Base-by-base conservation (phyloP, 179 eudicot species). In the Silene coronaria region DNA sequence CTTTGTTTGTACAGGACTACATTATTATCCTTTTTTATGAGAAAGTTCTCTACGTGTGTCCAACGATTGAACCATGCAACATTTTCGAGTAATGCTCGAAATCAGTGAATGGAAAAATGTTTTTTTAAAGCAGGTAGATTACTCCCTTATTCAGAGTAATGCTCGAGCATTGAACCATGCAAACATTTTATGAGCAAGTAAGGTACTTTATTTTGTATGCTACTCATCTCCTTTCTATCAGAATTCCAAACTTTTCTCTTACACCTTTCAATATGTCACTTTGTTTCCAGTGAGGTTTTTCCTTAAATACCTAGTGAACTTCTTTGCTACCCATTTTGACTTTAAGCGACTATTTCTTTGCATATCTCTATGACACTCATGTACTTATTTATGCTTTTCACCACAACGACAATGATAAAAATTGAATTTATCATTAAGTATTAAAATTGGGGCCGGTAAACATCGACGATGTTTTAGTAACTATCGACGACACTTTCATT, bases 121-220 rank as follows among this genome's bases (percentile, higher is more conserved):
- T 34, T 32, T 32, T 16, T 66, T 2, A 66, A 6, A 30, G 45
- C 70, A 6, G 28, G 24, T 5, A 66, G 8, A 5, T 66, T 32
- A 3, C 48, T 66, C 23, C 70, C 45, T 66, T 17, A 9, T 19
- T 68, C 38, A 28, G 26, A 36, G 72, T 68, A 68, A 68, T 68
- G 55, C 24, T 42, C 72, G 2, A n/a, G 5, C 72, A 68, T 68
- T 2, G 72, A 68, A 6, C 72, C 72, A 42, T 68, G 72, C n/a
- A n/a, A n/a, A n/a, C n/a, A n/a, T n/a, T n/a, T n/a, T n/a, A n/a
- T n/a, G n/a, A n/a, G n/a, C n/a, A n/a, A n/a, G n/a, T n/a, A n/a
- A 17, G 10, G 6, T 42, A 68, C 27, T 34, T 68, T 9, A 68
- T 68, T 21, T 68, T 68, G 27, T 68, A 68, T 34, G 72, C 72